Percentiles rank a stretch among this genome's conserved stretches.
Evolutionary conservation across 345 rosid genomes (phyloP).

Genomic region (Salix exigua): DNA sequence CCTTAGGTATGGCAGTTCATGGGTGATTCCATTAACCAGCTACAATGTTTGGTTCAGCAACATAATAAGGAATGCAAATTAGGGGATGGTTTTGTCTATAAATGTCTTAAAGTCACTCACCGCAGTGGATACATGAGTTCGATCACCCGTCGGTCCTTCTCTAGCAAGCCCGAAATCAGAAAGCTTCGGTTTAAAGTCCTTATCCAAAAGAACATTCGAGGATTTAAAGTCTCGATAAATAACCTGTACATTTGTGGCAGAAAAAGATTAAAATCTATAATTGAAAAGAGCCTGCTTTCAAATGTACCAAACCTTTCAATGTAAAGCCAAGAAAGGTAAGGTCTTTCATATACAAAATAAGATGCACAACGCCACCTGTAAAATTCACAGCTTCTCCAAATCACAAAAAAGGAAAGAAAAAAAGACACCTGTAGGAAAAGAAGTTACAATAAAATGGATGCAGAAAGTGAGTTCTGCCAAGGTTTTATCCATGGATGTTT

Average conservation of each 20-base stretch:
- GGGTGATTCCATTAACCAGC: not conserved
- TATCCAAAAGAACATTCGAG: slow-evolving; percentile 80
- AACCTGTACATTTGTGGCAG: slow-evolving; percentile 40
- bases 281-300: slow-evolving; percentile 4
- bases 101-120: slow-evolving; percentile 35
- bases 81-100: not conserved
- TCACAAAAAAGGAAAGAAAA: not conserved
- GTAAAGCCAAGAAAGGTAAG: not conserved
- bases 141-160: slow-evolving; percentile 83
- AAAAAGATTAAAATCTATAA: not conserved
- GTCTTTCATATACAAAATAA: not conserved
- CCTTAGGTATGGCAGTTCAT: not conserved
- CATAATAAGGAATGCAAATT: not conserved
- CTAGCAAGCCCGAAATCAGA: slow-evolving; percentile 97
- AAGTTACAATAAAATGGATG: not conserved
- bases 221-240: slow-evolving; percentile 91
- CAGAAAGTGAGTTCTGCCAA: not conserved
- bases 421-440: not conserved
- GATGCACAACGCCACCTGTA: not conserved
- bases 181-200: slow-evolving; percentile 56
- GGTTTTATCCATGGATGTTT: not conserved
- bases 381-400: not conserved
- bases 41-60: not conserved
- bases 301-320: not conserved
- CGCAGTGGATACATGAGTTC: slow-evolving; percentile 76